Percentiles rank a stretch among this genome's conserved stretches.
These are phyloP conservation scores for Pseudogymnoascus sp. DNA, from an alignment of 2,329 filamentous ascomycete genomes.

Conservation along the genomic window DNA sequence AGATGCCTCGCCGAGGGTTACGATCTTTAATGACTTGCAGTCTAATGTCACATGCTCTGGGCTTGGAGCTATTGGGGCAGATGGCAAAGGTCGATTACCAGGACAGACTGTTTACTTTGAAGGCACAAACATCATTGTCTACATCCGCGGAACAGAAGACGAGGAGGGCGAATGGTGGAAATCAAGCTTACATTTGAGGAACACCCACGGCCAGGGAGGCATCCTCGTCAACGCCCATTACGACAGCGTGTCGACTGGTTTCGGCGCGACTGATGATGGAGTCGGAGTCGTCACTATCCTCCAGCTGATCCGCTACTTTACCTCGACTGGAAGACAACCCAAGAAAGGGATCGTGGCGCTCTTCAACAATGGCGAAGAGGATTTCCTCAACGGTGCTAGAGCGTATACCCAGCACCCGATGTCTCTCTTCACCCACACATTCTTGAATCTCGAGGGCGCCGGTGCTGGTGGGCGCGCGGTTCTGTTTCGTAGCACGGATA, in stretches of 20 bases:
- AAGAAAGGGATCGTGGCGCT: constrained; percentile 74
- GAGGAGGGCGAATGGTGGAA: constrained; percentile 68
- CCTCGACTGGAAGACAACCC: constrained; percentile 60
- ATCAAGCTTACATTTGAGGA: constrained; percentile 32
- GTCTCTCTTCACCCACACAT: constrained; percentile 72
- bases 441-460: constrained; percentile 90
- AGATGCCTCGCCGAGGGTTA: constrained; percentile 35
- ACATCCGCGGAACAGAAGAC: constrained; percentile 76
- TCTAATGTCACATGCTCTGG: constrained; percentile 70
- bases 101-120: constrained; percentile 70
- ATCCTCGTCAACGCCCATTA: constrained; percentile 94
- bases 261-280: constrained; percentile 89
- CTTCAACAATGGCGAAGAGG: constrained; percentile 94
- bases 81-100: constrained; percentile 24
- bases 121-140: constrained; percentile 84
- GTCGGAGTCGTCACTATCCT: constrained; percentile 80
- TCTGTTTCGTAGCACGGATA: constrained; percentile 81
- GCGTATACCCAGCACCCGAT: constrained; percentile 80
- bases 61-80: constrained; percentile 30
- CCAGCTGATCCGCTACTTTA: constrained; percentile 82
- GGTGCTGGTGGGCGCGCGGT: constrained; percentile 84
- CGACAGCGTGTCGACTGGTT: constrained; percentile 80
- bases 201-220: constrained; percentile 56
- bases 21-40: constrained; percentile 69
- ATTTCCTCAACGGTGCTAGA: constrained; percentile 78